Evolutionary conservation across 768 basidiomycete species (phyloP), one percentile per base, ranked within the genome.

Genomic region (Leccinum obscurum): DNA sequence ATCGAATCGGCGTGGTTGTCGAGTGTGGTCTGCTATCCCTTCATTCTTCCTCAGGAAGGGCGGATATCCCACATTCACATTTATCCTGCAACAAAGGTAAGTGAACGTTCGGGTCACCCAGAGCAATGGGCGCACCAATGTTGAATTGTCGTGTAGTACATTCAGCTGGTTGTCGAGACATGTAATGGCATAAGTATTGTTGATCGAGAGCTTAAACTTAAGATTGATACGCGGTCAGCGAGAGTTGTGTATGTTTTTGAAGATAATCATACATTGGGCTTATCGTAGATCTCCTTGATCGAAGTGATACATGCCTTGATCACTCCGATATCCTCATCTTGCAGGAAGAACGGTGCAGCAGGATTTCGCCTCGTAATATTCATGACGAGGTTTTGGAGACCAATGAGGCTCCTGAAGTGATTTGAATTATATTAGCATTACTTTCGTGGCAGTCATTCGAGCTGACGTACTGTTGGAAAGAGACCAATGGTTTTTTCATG

Each of bases 291-390:
- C 4, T 11, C 22, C 28, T 24, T 65, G 26, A 68, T 58, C 17
- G 66, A 64, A 37, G 41, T 4, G 11, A 55, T 58, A 24, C 66
- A 67, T 2, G 52, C 55, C 13, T 13, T 54, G 30, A 67, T 55
- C 1, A 56, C 52, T 11, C 34, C 20, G 15, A 67, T 46, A 32
- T 68, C 66, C 6, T 32, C 54, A 4, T 57, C 60, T 9, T 58
- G 52, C 10, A 68, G 24, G 13, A 62, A 6, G 17, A 65, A 68
- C 3, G 60, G 66, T 28, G 57, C 2, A 20, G 41, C 2, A 37
- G 5, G 1, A 6, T 10, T 7, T 44, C 66, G 60, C 14, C n/a
- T 17, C 11, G 54, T 52, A 15, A 68, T 60, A 10, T 17, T 59
- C 34, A 13, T 32, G 22, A 68, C 66, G 3, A 56, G 26, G 3